Conservation (phyloP, 2,329 filamentous ascomycete species). For the Chrysoporthe puriensis region DNA sequence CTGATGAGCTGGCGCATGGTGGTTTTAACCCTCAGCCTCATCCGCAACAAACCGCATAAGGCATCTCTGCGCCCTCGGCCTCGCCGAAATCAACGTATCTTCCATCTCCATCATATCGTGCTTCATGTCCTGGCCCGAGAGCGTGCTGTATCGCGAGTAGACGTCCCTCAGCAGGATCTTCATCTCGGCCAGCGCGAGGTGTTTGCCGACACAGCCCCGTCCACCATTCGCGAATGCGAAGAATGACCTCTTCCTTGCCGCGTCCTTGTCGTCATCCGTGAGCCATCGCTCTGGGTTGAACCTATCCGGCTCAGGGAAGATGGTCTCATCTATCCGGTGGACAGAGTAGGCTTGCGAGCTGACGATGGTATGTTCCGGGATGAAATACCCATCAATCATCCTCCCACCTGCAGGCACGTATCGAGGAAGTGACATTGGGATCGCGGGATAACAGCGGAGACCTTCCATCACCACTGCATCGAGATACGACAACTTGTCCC, state of each 20-base stretch:
- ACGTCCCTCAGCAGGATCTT: conserved; percentile 65
- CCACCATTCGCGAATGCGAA: conserved; percentile 70
- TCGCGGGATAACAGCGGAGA: conserved; percentile 64
- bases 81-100: conserved; percentile 69
- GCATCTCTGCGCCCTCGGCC: conserved; percentile 63
- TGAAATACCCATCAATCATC: conserved; percentile 56
- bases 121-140: conserved; percentile 57
- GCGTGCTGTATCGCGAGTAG: conserved; percentile 61
- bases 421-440: conserved; percentile 69
- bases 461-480: conserved; percentile 68
- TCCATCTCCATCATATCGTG: conserved; percentile 64
- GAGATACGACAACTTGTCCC: conserved; percentile 60
- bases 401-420: conserved; percentile 59
- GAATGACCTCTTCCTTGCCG: conserved; percentile 65
- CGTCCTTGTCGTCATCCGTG: conserved; percentile 66
- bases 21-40: background rate
- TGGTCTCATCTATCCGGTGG: conserved; percentile 61
- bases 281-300: conserved; percentile 89
- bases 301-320: conserved; percentile 77
- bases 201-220: conserved; percentile 67
- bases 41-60: conserved; percentile 52
- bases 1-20: too few relatives aligned
- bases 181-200: conserved; percentile 71
- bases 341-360: conserved; percentile 66
- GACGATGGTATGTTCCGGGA: conserved; percentile 59